Evolutionary conservation across 2,329 filamentous ascomycete genomes (phyloP).

Genomic region (Alternaria sp.): DNA sequence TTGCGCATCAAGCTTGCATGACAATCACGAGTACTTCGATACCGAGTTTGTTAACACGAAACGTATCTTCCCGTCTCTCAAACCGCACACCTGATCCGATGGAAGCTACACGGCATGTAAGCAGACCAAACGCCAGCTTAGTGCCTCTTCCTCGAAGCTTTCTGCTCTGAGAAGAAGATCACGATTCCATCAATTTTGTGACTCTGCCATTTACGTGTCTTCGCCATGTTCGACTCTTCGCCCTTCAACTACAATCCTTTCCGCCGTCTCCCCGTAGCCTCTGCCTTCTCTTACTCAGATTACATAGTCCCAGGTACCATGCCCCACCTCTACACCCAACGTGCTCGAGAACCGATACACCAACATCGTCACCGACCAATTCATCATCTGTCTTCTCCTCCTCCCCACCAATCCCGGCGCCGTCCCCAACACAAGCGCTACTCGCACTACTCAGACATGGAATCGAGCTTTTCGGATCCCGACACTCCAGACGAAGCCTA

Average conservation of each 20-base stretch:
- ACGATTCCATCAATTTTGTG: not conserved
- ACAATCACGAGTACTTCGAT: slow-evolving; percentile 6
- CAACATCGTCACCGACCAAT: not conserved
- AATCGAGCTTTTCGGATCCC: not conserved
- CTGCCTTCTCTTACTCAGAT: not conserved
- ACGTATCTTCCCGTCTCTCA: slow-evolving; percentile 6
- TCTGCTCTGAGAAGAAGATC: not conserved
- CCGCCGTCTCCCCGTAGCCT: slow-evolving; percentile 1
- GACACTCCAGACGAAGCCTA: not conserved
- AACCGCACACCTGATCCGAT: slow-evolving; percentile 1
- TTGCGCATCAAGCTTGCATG: slow-evolving; percentile 11
- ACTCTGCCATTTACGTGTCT: not conserved
- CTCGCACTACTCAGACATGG: not conserved
- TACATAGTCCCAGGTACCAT: not conserved
- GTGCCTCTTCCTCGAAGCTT: not conserved
- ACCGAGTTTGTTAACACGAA: slow-evolving; percentile 7
- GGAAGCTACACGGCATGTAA: not conserved
- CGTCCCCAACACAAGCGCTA: not conserved
- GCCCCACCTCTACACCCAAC: not conserved
- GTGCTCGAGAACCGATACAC: not conserved
- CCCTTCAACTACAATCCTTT: slow-evolving; percentile 10
- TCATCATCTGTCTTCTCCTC: not conserved
- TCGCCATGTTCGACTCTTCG: slow-evolving; percentile 9
- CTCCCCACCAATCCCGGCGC: not conserved
- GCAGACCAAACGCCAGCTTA: not conserved